Evolutionary conservation across 805 yeast species (phyloP).

Genomic region (Wickerhamomyces queroliae): DNA sequence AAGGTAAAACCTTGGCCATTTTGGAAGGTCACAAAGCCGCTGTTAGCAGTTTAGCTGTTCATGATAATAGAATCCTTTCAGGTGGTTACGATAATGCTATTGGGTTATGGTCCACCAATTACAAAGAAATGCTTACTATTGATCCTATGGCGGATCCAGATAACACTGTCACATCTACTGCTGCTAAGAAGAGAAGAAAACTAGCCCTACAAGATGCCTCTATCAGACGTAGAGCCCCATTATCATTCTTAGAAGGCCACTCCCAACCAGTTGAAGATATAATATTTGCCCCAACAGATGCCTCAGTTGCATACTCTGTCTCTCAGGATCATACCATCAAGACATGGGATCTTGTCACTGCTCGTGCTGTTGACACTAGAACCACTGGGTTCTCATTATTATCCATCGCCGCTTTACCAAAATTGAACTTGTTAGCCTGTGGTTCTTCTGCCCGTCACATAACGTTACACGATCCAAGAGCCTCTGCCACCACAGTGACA

Average conservation of each 20-base stretch:
- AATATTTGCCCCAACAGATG: constrained; percentile 64
- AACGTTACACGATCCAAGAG: constrained; percentile 87
- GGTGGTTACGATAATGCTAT: constrained; percentile 78
- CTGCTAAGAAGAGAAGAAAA: constrained; percentile 85
- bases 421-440: constrained; percentile 68
- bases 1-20: constrained; percentile 76
- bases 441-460: constrained; percentile 99
- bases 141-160: constrained; percentile 40
- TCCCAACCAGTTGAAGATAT: constrained; percentile 84
- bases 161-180: constrained; percentile 54
- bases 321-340: constrained; percentile 93
- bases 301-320: constrained; percentile 85
- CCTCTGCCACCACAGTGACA: constrained; percentile 49
- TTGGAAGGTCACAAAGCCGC: constrained; percentile 88
- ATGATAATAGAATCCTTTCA: constrained; percentile 63
- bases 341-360: constrained; percentile 94
- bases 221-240: constrained; percentile 75
- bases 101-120: constrained; percentile 84
- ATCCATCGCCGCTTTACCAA: constrained; percentile 64
- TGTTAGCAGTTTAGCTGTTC: constrained; percentile 61
- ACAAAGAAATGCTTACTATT: constrained; percentile 74
- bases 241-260: constrained; percentile 76
- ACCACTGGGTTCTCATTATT: constrained; percentile 81
- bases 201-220: constrained; percentile 72
- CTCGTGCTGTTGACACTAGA: constrained; percentile 80